Conservation (phyloP, 108 stramenopile species). For the Mediolabrus comicus region DNA sequence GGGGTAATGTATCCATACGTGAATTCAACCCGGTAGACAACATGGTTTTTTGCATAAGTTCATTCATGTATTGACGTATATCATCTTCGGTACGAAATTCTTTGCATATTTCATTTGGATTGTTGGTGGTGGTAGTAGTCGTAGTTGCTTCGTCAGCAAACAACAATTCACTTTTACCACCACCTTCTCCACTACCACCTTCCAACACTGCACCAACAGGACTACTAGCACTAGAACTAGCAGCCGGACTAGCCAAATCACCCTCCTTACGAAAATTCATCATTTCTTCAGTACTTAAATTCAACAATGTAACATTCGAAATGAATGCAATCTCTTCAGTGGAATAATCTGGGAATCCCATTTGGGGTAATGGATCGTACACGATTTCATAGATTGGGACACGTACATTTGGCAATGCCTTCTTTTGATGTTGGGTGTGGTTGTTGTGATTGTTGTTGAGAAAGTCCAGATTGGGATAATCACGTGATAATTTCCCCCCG, state of each 20-base stretch:
- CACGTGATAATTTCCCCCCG: neutral
- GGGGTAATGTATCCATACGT: constrained; percentile 11
- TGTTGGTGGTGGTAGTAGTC: neutral
- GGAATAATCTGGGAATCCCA: constrained; percentile 12
- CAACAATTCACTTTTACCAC: neutral
- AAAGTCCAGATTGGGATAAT: neutral
- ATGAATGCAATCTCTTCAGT: constrained; percentile 33
- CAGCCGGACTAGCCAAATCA: constrained; percentile 6
- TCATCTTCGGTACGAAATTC: constrained; percentile 16
- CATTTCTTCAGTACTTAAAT: constrained; percentile 30
- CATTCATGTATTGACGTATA: constrained; percentile 21
- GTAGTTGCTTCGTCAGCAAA: neutral
- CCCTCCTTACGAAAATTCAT: constrained; percentile 28
- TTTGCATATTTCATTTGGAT: neutral
- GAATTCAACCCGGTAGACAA: constrained; percentile 12
- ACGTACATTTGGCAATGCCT: neutral
- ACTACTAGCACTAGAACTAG: too few species aligned
- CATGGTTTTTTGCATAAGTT: constrained; percentile 20
- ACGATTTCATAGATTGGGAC: constrained; percentile 32
- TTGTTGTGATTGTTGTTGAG: neutral
- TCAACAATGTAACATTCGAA: constrained; percentile 12
- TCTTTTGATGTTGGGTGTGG: neutral
- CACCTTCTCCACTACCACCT: neutral
- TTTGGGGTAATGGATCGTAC: constrained; percentile 25
- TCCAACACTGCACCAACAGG: neutral